phyloP scores from a whole-genome alignment of 1,139 yeast species.

The Ashbya aceris region DNA sequence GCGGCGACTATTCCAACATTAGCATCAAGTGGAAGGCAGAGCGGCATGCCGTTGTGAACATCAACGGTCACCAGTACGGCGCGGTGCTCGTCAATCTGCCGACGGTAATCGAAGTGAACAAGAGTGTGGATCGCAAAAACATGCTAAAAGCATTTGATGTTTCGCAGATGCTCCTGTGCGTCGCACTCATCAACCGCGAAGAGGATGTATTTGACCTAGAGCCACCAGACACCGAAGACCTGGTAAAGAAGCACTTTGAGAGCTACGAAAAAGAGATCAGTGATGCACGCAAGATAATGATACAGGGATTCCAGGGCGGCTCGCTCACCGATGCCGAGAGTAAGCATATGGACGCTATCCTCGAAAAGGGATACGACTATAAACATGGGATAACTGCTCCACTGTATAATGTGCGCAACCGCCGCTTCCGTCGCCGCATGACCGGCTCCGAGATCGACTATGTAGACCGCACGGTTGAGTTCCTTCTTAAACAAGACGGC shows the following conservation, averaged over 20 bases:
- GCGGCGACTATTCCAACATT: slow-evolving; percentile 69
- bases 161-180: slow-evolving; percentile 74
- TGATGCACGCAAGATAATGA: slow-evolving; percentile 17
- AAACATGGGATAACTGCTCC: slow-evolving; percentile 85
- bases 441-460: slow-evolving; percentile 48
- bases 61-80: slow-evolving; percentile 52
- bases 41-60: slow-evolving; percentile 57
- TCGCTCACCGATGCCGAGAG: slow-evolving; percentile 38
- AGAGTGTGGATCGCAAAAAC: slow-evolving; percentile 83
- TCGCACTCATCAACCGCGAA: slow-evolving; percentile 50
- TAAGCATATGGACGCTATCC: slow-evolving; percentile 35
- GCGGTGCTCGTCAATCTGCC: slow-evolving; percentile 88
- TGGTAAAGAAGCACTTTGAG: slow-evolving; percentile 31
- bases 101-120: slow-evolving; percentile 76
- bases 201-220: slow-evolving; percentile 36
- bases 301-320: slow-evolving; percentile 19
- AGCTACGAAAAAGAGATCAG: slow-evolving; percentile 29
- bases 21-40: slow-evolving; percentile 71
- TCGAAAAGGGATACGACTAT: slow-evolving; percentile 40
- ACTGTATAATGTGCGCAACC: slow-evolving; percentile 43
- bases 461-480: slow-evolving; percentile 72
- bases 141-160: slow-evolving; percentile 80
- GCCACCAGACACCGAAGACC: slow-evolving; percentile 27
- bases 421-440: slow-evolving; percentile 46
- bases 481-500: slow-evolving; percentile 63